These are phyloP conservation scores for Telfairia occidentalis DNA, from an alignment of 331 rosid species.

Conservation along the genomic window DNA sequence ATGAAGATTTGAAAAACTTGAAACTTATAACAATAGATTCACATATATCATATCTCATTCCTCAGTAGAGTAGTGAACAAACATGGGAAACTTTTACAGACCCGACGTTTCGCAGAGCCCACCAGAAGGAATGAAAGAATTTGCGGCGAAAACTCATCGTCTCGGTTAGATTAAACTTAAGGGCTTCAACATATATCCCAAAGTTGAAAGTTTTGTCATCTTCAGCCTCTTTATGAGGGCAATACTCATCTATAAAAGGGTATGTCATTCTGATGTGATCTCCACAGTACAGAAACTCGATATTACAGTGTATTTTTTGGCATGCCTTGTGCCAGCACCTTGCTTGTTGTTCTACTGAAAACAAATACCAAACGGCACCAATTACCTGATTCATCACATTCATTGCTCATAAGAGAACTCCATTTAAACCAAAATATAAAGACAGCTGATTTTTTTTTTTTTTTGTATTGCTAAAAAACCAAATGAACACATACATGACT, in stretches of 20 bases:
- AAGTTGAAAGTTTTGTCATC: slow-evolving; percentile 31
- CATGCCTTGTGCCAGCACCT: slow-evolving; percentile 43
- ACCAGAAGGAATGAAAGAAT: slow-evolving; percentile 80
- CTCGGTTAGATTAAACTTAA: slow-evolving; percentile 27
- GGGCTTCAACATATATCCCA: slow-evolving; percentile 59
- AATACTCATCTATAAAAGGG: neutral
- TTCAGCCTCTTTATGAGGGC: slow-evolving; percentile 27
- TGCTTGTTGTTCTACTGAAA: slow-evolving; percentile 43
- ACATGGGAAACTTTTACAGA: slow-evolving; percentile 17
- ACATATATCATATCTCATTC: neutral
- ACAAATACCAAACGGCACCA: slow-evolving; percentile 87
- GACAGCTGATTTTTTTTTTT: neutral
- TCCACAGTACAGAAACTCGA: slow-evolving; percentile 22
- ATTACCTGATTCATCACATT: slow-evolving; percentile 33
- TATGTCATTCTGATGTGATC: accelerated
- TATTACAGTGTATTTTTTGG: neutral
- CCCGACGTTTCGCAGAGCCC: slow-evolving; percentile 88
- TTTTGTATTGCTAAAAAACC: slow-evolving; percentile 1
- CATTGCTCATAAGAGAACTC: neutral
- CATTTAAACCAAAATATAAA: neutral
- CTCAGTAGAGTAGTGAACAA: neutral
- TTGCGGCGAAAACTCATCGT: slow-evolving; percentile 31
- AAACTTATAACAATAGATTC: neutral
- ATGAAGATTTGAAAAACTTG: neutral
- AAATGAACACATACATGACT: slow-evolving; percentile 57